A percentile compares a stretch with the other conserved stretches of the same genome.
phyloP scores from a whole-genome alignment of 768 basidiomycete genomes.

The Leccinum fibrillosum region DNA sequence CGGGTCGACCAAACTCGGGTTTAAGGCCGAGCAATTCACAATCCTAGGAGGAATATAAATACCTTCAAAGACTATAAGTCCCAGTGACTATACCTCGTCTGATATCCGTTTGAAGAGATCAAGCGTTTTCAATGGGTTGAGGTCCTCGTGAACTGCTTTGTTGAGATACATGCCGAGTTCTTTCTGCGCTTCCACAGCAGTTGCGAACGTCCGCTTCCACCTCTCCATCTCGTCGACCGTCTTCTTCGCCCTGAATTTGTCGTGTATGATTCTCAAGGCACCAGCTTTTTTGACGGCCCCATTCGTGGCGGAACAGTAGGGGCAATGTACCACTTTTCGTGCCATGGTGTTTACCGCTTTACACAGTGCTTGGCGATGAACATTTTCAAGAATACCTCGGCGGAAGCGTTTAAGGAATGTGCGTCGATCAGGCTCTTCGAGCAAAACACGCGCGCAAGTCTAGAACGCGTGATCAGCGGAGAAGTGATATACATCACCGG shows the following conservation, averaged over 20 bases:
- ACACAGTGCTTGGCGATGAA: constrained; percentile 76
- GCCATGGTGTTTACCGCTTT: constrained; percentile 86
- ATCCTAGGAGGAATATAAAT: constrained; percentile 52
- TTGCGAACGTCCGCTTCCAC: constrained; percentile 78
- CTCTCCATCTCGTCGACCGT: constrained; percentile 84
- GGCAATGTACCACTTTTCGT: constrained; percentile 89
- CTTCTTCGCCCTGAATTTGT: constrained; percentile 95
- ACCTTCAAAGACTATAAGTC: not conserved
- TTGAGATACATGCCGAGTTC: constrained; percentile 81
- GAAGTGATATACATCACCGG: not conserved
- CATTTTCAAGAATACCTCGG: constrained; percentile 84
- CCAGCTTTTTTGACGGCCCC: constrained; percentile 96
- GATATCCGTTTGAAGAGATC: constrained; percentile 91
- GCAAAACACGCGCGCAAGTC: constrained; percentile 90
- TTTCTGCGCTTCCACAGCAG: constrained; percentile 83
- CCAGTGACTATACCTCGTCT: constrained; percentile 60
- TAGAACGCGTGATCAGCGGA: constrained; percentile 25
- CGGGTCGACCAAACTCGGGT: constrained; percentile 86
- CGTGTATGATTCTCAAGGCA: constrained; percentile 93
- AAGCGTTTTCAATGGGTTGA: constrained; percentile 91
- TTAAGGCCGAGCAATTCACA: constrained; percentile 91
- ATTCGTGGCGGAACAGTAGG: constrained; percentile 90
- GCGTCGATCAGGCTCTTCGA: constrained; percentile 85
- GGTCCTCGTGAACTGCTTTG: constrained; percentile 87
- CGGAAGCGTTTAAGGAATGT: constrained; percentile 88